A percentile compares a stretch with the other conserved stretches of the same genome.
These are phyloP conservation scores for Cyclocybe aegerita DNA, from an alignment of 768 basidiomycete species.

Conservation along the genomic window DNA sequence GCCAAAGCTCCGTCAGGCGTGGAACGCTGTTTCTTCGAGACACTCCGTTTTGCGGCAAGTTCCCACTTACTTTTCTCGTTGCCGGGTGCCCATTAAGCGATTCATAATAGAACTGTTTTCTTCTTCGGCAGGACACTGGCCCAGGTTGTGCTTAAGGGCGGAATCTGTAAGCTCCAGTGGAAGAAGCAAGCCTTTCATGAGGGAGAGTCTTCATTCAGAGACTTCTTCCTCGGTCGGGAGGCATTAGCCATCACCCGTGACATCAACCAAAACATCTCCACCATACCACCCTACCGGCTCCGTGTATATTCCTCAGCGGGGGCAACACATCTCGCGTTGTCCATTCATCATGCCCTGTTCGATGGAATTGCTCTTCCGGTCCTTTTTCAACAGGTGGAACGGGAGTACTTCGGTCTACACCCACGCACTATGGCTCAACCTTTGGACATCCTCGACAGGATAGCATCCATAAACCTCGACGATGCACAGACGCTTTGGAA, in stretches of 20 bases:
- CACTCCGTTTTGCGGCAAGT: conserved; percentile 28
- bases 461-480: conserved; percentile 19
- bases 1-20: conserved; percentile 27
- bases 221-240: conserved; percentile 18
- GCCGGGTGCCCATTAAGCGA: background rate
- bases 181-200: conserved; percentile 6
- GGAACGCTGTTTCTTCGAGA: conserved; percentile 26
- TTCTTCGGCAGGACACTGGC: conserved; percentile 24
- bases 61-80: background rate
- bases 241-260: conserved; percentile 19
- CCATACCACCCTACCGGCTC: conserved; percentile 23
- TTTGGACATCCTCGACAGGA: conserved; percentile 22
- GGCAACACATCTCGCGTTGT: conserved; percentile 22
- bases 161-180: conserved; percentile 15
- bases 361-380: conserved; percentile 32
- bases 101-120: conserved; percentile 27
- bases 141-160: conserved; percentile 26
- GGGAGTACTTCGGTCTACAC: conserved; percentile 16
- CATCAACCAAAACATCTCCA: conserved; percentile 27
- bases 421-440: conserved; percentile 6
- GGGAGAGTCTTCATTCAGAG: conserved; percentile 9
- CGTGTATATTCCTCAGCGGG: conserved; percentile 12
- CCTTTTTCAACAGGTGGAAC: conserved; percentile 26
- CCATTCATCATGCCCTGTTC: conserved; percentile 34
- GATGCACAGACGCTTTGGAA: conserved; percentile 28